phyloP scores from a whole-genome alignment of 345 rosid genomes.

The Aquilaria malaccensis region DNA sequence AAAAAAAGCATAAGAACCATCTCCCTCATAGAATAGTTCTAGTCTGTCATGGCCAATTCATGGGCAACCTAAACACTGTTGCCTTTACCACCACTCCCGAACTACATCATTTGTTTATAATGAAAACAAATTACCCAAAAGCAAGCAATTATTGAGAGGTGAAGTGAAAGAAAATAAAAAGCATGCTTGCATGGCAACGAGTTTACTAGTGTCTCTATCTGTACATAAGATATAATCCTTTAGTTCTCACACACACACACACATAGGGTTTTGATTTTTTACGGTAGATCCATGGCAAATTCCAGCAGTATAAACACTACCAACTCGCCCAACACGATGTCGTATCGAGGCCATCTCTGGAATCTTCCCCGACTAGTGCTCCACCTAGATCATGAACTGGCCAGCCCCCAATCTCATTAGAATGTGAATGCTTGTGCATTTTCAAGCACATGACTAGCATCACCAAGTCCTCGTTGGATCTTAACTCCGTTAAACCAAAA shows the following conservation, averaged over 20 bases:
- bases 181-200: not conserved
- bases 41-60: too few relatives aligned
- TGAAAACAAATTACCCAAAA: too few relatives aligned
- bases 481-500: conserved; percentile 74
- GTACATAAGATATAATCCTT: conserved; percentile 1
- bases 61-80: too few relatives aligned
- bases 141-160: too few relatives aligned
- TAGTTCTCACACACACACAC: conserved; percentile 8
- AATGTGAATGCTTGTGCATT: conserved; percentile 65
- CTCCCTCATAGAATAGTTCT: too few relatives aligned
- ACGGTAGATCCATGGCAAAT: conserved; percentile 44
- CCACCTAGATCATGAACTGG: conserved; percentile 47
- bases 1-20: too few relatives aligned
- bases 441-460: conserved; percentile 37
- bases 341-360: conserved; percentile 52
- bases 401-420: conserved; percentile 35
- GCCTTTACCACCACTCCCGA: too few relatives aligned
- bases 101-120: too few relatives aligned
- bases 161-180: too few relatives aligned
- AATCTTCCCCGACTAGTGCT: conserved; percentile 43
- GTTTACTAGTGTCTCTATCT: not conserved
- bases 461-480: conserved; percentile 22
- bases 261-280: conserved; percentile 13
- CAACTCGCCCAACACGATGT: conserved; percentile 18
- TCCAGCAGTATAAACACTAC: conserved; percentile 26